Conservation (phyloP, 805 yeast species). For the Ogataea degrootiae region DNA sequence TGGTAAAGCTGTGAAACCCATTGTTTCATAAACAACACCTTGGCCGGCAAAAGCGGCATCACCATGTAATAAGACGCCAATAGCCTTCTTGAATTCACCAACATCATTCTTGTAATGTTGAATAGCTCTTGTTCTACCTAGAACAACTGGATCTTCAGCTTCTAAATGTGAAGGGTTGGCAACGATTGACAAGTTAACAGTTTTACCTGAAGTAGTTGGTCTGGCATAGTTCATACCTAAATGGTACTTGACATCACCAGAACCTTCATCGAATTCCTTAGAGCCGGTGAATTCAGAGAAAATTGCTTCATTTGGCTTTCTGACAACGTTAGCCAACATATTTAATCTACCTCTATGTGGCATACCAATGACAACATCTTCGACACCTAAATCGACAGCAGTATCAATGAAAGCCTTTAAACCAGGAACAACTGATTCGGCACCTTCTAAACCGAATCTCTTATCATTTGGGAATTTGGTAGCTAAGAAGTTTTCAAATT, state of each 20-base stretch:
- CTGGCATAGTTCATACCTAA: constrained; percentile 98
- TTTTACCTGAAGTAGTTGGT: constrained; percentile 98
- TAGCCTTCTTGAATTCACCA: constrained; percentile 77
- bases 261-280: constrained; percentile 84
- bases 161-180: constrained; percentile 99
- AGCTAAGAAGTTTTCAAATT: constrained; percentile 87
- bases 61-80: constrained; percentile 93
- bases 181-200: constrained; percentile 89
- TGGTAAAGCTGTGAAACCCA: constrained; percentile 90
- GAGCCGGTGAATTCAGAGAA: constrained; percentile 95
- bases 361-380: constrained; percentile 97
- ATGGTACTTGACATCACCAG: constrained; percentile 99
- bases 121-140: constrained; percentile 96
- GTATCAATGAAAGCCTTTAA: constrained; percentile 93
- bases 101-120: constrained; percentile 88
- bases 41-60: constrained; percentile 99
- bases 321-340: constrained; percentile 95
- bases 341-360: constrained; percentile 99
- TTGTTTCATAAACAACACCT: constrained; percentile 98
- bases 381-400: constrained; percentile 87
- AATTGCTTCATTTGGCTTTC: constrained; percentile 97
- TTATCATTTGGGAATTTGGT: constrained; percentile 97
- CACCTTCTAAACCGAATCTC: constrained; percentile 98
- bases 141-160: constrained; percentile 97
- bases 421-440: constrained; percentile 95